Conservation (phyloP, 2,329 filamentous ascomycete species). For the Cryphonectria nitschkei region DNA sequence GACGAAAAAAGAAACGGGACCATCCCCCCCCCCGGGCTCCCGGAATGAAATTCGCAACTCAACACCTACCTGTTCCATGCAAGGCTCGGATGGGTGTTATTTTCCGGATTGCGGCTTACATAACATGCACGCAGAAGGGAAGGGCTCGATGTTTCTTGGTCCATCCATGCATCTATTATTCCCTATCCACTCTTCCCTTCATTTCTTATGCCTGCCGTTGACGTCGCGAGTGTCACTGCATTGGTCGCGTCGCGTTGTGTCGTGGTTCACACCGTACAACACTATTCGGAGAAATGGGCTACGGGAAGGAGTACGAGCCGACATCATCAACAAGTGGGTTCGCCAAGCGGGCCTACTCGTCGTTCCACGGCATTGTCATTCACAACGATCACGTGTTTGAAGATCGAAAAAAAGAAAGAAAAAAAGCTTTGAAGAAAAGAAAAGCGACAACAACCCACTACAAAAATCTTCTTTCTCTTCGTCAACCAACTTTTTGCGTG, state of each 20-base stretch:
- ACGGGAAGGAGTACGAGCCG: background rate
- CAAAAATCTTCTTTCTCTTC: no score
- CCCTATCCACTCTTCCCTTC: background rate
- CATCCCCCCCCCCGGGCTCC: background rate
- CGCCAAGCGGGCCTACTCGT: background rate
- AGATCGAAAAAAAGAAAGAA: background rate
- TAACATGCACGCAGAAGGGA: background rate
- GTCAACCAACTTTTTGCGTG: background rate
- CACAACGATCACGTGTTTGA: background rate
- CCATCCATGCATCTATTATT: background rate
- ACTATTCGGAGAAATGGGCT: background rate
- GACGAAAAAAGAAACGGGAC: slow-evolving; percentile 5
- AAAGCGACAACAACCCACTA: background rate
- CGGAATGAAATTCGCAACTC: background rate
- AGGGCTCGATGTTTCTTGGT: background rate
- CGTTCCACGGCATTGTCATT: background rate
- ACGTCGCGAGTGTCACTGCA: background rate
- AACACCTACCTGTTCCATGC: slow-evolving; percentile 12
- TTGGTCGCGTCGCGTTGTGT: background rate
- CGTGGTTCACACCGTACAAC: background rate
- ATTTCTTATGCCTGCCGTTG: background rate
- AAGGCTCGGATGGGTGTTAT: slow-evolving; percentile 2
- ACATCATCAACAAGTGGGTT: background rate
- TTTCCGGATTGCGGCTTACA: slow-evolving; percentile 6
- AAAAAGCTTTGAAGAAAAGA: background rate